Percentiles rank a stretch among this genome's conserved stretches.
Conservation (phyloP, 805 yeast genomes). For the Komagataella pastoris region DNA sequence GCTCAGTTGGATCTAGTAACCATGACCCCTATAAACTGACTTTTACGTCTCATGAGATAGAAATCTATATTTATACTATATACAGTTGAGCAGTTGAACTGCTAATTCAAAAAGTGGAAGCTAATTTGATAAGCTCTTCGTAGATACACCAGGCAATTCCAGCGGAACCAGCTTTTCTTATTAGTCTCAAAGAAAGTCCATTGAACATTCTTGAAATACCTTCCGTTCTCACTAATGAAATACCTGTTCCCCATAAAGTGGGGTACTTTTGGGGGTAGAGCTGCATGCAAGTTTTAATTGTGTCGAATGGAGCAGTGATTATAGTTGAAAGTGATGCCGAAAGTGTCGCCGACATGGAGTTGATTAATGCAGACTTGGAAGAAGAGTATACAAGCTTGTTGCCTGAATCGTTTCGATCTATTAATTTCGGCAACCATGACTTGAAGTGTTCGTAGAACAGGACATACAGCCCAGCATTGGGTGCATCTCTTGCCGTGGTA, state of each 20-base stretch:
- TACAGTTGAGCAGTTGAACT: neutral
- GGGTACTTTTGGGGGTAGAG: conserved; percentile 37
- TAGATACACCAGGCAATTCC: conserved; percentile 97
- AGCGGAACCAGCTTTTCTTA: conserved; percentile 81
- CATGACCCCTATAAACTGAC: neutral
- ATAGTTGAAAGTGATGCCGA: conserved; percentile 78
- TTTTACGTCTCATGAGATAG: neutral
- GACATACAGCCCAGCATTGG: conserved; percentile 90
- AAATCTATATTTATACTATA: neutral
- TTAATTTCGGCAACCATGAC: conserved; percentile 30
- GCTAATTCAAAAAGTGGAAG: neutral
- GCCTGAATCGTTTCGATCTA: conserved; percentile 10
- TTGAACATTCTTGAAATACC: conserved; percentile 52
- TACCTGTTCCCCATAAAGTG: conserved; percentile 26
- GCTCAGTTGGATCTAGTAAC: neutral
- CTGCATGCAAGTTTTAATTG: conserved; percentile 87
- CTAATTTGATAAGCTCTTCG: conserved; percentile 61
- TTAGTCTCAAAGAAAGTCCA: conserved; percentile 70
- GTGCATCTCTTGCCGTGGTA: conserved; percentile 84
- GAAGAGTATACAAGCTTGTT: conserved; percentile 12
- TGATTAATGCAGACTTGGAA: conserved; percentile 40
- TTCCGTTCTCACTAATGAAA: conserved; percentile 26
- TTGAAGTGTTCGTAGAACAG: conserved; percentile 73
- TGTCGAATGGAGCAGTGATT: conserved; percentile 89
- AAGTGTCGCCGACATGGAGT: conserved; percentile 59